Percentiles rank a stretch among this genome's conserved stretches.
phyloP scores from a whole-genome alignment of 306 rosid genomes.

The Astragalus glycyphyllos region DNA sequence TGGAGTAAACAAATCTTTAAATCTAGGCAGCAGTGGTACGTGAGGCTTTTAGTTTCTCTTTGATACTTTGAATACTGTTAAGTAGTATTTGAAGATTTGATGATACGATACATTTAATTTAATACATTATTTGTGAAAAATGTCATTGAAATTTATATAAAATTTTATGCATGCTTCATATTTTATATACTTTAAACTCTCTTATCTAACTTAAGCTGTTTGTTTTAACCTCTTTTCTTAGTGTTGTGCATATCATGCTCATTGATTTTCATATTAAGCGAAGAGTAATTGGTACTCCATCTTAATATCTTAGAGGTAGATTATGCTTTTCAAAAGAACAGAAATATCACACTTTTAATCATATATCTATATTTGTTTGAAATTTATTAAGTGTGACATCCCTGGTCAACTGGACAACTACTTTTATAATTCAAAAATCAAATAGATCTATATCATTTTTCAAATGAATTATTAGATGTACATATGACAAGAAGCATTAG shows the following conservation, averaged over 20 bases:
- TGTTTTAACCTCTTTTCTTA: not conserved
- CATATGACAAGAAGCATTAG: not conserved
- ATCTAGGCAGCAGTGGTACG: constrained; percentile 56
- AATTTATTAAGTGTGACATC: not conserved
- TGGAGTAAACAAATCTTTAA: constrained; percentile 40
- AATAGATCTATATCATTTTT: not conserved
- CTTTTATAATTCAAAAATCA: constrained; percentile 7
- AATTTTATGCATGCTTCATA: not conserved
- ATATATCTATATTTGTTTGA: no score
- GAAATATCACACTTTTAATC: no score
- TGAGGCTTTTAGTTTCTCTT: constrained; percentile 32
- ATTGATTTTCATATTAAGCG: not conserved
- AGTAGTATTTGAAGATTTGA: constrained; percentile 15
- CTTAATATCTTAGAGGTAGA: no score
- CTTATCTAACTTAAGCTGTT: not conserved
- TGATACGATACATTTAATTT: not conserved
- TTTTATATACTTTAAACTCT: not conserved
- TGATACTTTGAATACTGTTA: constrained; percentile 25
- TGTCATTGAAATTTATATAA: not conserved
- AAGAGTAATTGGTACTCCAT: not conserved
- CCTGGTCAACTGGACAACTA: not conserved
- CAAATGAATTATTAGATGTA: constrained; percentile 1
- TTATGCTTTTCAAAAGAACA: no score
- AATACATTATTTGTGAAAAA: constrained; percentile 14
- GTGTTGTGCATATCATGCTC: not conserved